Evolutionary conservation across 805 yeast genomes (phyloP).

Genomic region (Zygoascus biomembranicola): DNA sequence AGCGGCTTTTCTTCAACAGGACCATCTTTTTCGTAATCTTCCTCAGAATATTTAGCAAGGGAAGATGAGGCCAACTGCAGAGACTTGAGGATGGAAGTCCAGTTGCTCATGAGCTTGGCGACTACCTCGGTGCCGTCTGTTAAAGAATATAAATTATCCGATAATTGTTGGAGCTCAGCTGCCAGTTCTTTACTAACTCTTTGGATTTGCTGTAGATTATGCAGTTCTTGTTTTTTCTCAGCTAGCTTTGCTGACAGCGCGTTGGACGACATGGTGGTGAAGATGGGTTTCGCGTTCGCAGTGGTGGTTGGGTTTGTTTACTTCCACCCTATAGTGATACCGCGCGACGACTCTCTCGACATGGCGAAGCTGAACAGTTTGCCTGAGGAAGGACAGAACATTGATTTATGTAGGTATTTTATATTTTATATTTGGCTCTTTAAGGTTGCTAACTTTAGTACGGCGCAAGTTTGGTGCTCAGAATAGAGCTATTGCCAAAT

Average conservation of each 20-base stretch:
- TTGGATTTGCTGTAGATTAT: slow-evolving; percentile 40
- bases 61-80: slow-evolving; percentile 46
- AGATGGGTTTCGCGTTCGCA: neutral
- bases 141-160: slow-evolving; percentile 40
- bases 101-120: slow-evolving; percentile 49
- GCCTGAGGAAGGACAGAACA: slow-evolving; percentile 4
- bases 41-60: slow-evolving; percentile 37
- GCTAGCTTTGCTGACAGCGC: slow-evolving; percentile 26
- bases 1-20: slow-evolving; percentile 12
- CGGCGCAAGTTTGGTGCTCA: slow-evolving; percentile 26
- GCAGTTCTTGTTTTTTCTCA: slow-evolving; percentile 46
- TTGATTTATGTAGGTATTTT: slow-evolving; percentile 9
- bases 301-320: neutral
- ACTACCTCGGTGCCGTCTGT: slow-evolving; percentile 54
- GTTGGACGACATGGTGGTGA: neutral
- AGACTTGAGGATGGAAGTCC: slow-evolving; percentile 56
- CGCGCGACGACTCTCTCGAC: neutral
- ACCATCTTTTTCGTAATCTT: slow-evolving; percentile 33
- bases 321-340: neutral
- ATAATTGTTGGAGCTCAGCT: slow-evolving; percentile 39
- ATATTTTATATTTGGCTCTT: neutral
- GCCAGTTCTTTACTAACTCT: slow-evolving; percentile 39
- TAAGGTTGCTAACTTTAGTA: slow-evolving; percentile 1
- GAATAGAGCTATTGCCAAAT: slow-evolving; percentile 41
- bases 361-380: slow-evolving; percentile 12